These are phyloP conservation scores for Paramyrothecium sp. DNA, from an alignment of 2,329 filamentous ascomycete genomes.

Conservation along the genomic window DNA sequence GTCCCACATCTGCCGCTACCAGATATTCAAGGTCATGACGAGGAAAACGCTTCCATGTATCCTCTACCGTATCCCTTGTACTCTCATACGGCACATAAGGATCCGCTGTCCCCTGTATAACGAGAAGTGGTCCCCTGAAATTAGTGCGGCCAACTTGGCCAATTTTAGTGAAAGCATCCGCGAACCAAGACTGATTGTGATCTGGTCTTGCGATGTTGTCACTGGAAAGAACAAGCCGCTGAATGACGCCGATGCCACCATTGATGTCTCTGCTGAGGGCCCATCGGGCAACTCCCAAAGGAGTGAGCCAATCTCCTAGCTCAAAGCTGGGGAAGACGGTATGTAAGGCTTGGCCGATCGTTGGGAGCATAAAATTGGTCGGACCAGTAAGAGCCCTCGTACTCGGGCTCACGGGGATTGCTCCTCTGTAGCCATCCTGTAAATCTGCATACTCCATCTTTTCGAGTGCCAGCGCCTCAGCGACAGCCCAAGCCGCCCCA, in stretches of 20 bases:
- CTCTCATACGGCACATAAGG: conserved; percentile 9
- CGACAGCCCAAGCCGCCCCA: conserved; percentile 34
- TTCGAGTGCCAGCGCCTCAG: conserved; percentile 18
- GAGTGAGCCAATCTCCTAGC: conserved; percentile 11
- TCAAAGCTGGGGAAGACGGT: conserved; percentile 11
- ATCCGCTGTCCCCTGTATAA: conserved; percentile 16
- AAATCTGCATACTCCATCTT: conserved; percentile 8
- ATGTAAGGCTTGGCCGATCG: background rate
- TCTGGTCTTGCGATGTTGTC: background rate
- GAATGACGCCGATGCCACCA: background rate
- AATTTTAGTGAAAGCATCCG: conserved; percentile 2
- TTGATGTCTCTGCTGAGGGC: conserved; percentile 6
- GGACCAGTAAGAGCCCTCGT: conserved; percentile 1
- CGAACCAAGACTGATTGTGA: conserved; percentile 4
- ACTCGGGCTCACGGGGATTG: conserved; percentile 9
- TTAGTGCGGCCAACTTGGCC: conserved; percentile 20
- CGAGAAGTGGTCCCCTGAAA: conserved; percentile 28
- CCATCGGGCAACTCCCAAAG: conserved; percentile 6
- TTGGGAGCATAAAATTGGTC: background rate
- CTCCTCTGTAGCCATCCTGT: conserved; percentile 7
- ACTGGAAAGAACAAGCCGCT: conserved; percentile 1
- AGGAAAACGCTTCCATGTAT: conserved; percentile 10
- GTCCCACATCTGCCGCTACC: conserved; percentile 6
- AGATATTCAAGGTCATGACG: conserved; percentile 13
- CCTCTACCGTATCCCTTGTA: conserved; percentile 6